phyloP scores from a whole-genome alignment of 2,329 filamentous ascomycete species.

The Aspergillus pseudoglaucus region DNA sequence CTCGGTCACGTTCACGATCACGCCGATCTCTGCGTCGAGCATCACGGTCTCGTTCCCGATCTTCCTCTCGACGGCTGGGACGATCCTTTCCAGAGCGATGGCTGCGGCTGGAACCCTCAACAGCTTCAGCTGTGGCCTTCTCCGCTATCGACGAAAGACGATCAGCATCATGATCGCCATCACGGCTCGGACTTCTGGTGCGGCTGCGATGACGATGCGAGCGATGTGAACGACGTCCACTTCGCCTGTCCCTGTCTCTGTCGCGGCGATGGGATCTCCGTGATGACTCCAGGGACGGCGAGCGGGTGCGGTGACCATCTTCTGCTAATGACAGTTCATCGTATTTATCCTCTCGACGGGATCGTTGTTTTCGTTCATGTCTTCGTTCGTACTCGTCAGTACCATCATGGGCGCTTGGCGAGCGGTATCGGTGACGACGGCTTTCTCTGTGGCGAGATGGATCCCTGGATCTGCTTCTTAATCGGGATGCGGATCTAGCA shows the following conservation, averaged over 20 bases:
- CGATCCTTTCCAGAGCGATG: conserved; percentile 26
- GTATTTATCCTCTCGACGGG: conserved; percentile 38
- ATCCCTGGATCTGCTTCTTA: conserved; percentile 27
- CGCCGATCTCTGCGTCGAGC: conserved; percentile 15
- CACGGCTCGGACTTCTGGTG: conserved; percentile 22
- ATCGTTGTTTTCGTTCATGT: conserved; percentile 21
- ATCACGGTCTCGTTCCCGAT: conserved; percentile 26
- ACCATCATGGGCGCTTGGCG: conserved; percentile 28
- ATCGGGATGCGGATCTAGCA: conserved; percentile 22
- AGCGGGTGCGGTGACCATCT: conserved; percentile 54
- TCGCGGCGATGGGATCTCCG: conserved; percentile 57
- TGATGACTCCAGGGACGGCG: conserved; percentile 56
- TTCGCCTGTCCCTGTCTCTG: conserved; percentile 49
- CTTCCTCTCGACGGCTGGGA: conserved; percentile 23
- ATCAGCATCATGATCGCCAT: conserved; percentile 34
- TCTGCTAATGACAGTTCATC: conserved; percentile 31
- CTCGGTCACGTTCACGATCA: conserved; percentile 25
- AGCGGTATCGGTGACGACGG: conserved; percentile 50
- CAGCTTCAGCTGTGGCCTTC: conserved; percentile 12
- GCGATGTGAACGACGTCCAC: conserved; percentile 41
- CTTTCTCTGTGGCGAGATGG: conserved; percentile 35
- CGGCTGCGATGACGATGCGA: conserved; percentile 45
- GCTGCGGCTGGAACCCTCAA: conserved; percentile 20
- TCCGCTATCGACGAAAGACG: conserved; percentile 22
- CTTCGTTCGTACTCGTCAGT: conserved; percentile 29